phyloP scores from a whole-genome alignment of 306 rosid species.

The Styphnolobium japonicum region DNA sequence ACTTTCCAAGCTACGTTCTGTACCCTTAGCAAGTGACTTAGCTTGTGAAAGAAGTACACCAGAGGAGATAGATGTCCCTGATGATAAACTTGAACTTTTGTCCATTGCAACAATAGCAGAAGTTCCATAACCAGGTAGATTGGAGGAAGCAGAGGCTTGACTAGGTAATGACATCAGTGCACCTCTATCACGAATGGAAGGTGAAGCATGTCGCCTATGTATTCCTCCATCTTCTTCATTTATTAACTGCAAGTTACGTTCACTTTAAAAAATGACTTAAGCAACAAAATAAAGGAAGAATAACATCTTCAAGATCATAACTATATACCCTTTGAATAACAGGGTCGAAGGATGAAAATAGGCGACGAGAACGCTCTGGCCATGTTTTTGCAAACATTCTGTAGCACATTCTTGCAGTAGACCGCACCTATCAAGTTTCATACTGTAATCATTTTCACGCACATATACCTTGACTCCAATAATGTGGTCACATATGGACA shows the following conservation, averaged over 20 bases:
- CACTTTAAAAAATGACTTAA: slow-evolving; percentile 23
- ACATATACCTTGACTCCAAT: not conserved
- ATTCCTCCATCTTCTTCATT: slow-evolving; percentile 99
- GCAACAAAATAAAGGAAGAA: slow-evolving; percentile 17
- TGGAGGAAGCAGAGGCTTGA: slow-evolving; percentile 74
- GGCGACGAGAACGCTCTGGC: slow-evolving; percentile 95
- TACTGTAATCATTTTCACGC: slow-evolving; percentile 6
- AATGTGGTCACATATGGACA: not conserved
- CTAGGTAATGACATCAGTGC: slow-evolving; percentile 47
- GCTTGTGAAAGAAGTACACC: slow-evolving; percentile 71
- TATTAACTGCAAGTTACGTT: slow-evolving; percentile 60
- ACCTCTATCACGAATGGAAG: slow-evolving; percentile 95
- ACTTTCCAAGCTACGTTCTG: slow-evolving; percentile 96
- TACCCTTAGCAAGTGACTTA: slow-evolving; percentile 69
- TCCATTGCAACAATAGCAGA: slow-evolving; percentile 99
- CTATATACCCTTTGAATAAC: slow-evolving; percentile 89
- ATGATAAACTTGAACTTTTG: slow-evolving; percentile 83
- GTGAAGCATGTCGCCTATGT: slow-evolving; percentile 97
- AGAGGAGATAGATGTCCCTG: slow-evolving; percentile 81
- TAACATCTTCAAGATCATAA: slow-evolving; percentile 25
- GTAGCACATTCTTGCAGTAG: slow-evolving; percentile 94
- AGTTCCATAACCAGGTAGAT: slow-evolving; percentile 95
- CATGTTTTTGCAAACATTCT: slow-evolving; percentile 98
- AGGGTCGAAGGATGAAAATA: slow-evolving; percentile 87
- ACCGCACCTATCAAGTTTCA: slow-evolving; percentile 75